Conservation (phyloP, 306 rosid species). For the Pyrus communis region DNA sequence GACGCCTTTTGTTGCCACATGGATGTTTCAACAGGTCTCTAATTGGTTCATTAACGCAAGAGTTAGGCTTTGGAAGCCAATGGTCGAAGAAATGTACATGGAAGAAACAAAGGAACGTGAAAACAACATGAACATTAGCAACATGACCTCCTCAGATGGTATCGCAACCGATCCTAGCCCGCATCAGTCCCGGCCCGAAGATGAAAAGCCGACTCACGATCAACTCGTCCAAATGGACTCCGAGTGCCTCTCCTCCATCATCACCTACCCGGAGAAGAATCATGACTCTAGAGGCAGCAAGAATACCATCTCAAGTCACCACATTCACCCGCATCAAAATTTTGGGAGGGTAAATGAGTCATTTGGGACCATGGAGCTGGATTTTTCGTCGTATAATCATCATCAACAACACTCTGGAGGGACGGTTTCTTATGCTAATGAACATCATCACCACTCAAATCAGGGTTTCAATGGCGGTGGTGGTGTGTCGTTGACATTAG, state of each 20-base stretch:
- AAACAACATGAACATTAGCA: background rate
- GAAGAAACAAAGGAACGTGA: constrained; percentile 73
- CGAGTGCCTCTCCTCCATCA: constrained; percentile 58
- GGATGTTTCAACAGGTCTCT: constrained; percentile 53
- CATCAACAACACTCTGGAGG: constrained; percentile 18
- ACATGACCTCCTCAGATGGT: constrained; percentile 41
- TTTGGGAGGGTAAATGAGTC: constrained; percentile 36
- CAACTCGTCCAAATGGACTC: constrained; percentile 54
- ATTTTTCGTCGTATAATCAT: constrained; percentile 50
- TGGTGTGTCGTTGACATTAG: constrained; percentile 74
- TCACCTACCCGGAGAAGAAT: constrained; percentile 40
- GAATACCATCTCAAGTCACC: constrained; percentile 20
- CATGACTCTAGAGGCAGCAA: constrained; percentile 19
- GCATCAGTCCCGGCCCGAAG: constrained; percentile 18
- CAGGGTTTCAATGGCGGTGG: constrained; percentile 29
- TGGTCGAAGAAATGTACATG: constrained; percentile 91
- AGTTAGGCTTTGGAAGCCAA: constrained; percentile 97
- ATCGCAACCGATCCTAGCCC: constrained; percentile 15
- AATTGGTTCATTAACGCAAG: constrained; percentile 98
- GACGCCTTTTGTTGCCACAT: constrained; percentile 11
- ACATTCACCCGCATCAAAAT: constrained; percentile 23
- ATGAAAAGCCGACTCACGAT: constrained; percentile 42
- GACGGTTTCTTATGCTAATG: constrained; percentile 19
- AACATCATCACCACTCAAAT: background rate
- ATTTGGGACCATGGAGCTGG: constrained; percentile 62